These are phyloP conservation scores for Coemansia reversa DNA, from an alignment of 192 early-diverging fungal species.

Conservation along the genomic window DNA sequence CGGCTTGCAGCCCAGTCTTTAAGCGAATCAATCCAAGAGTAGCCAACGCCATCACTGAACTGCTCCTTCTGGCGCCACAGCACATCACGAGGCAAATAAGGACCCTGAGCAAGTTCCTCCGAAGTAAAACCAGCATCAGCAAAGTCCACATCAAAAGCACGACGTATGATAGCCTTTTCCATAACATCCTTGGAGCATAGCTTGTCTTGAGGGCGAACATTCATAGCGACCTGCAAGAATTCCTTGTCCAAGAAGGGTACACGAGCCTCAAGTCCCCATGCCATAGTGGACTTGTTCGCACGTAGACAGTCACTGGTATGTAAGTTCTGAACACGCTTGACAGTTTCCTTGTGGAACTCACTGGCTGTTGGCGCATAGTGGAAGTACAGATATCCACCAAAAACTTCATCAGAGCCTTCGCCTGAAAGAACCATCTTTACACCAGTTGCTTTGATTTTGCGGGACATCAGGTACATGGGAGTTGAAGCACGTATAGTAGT, in stretches of 20 bases:
- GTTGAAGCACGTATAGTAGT: slow-evolving; percentile 97
- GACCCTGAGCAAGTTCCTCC: slow-evolving; percentile 55
- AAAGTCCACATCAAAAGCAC: slow-evolving; percentile 88
- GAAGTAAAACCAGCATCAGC: slow-evolving; percentile 60
- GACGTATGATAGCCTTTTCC: slow-evolving; percentile 95
- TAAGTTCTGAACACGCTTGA: slow-evolving; percentile 93
- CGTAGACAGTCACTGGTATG: slow-evolving; percentile 95
- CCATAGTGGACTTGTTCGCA: slow-evolving; percentile 99
- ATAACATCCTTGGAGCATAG: slow-evolving; percentile 71
- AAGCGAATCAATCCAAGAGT: slow-evolving; percentile 96
- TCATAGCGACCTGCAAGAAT: slow-evolving; percentile 93
- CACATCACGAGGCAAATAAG: slow-evolving; percentile 85
- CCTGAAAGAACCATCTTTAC: slow-evolving; percentile 99
- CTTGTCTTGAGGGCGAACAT: slow-evolving; percentile 81
- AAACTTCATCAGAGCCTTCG: slow-evolving; percentile 95
- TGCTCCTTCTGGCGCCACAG: slow-evolving; percentile 99
- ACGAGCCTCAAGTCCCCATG: slow-evolving; percentile 98
- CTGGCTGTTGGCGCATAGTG: slow-evolving; percentile 81
- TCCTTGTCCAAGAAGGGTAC: slow-evolving; percentile 96
- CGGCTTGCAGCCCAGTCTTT: slow-evolving; percentile 68
- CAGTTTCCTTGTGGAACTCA: slow-evolving; percentile 87
- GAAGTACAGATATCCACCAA: slow-evolving; percentile 99
- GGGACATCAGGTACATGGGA: slow-evolving; percentile 98
- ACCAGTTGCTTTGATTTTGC: slow-evolving; percentile 97
- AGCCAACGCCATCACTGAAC: slow-evolving; percentile 98